phyloP scores from a whole-genome alignment of 1,284 basidiomycete species.

The Apiotrichum veenhuisii region DNA sequence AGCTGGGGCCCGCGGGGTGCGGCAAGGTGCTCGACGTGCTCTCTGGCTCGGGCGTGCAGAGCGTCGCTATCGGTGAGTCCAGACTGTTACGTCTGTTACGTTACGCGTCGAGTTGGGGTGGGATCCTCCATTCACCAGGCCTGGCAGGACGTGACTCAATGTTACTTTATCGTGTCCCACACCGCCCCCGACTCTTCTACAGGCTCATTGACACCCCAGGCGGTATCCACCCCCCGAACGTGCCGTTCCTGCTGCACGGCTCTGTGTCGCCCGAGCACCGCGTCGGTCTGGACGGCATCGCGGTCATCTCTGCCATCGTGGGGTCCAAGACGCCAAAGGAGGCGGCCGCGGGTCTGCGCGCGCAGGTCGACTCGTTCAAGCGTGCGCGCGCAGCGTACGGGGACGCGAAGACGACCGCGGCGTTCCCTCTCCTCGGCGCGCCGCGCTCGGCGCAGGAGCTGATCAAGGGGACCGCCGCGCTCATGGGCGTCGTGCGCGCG shows the following conservation, averaged over 20 bases:
- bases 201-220: slow-evolving; percentile 52
- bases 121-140: too few relatives aligned
- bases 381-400: slow-evolving; percentile 14
- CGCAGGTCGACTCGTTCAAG: slow-evolving; percentile 45
- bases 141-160: too few relatives aligned
- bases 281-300: slow-evolving; percentile 68
- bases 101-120: too few relatives aligned
- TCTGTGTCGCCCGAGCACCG: slow-evolving; percentile 60
- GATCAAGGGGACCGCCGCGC: slow-evolving; percentile 46
- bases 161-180: too few relatives aligned
- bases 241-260: slow-evolving; percentile 67
- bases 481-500: slow-evolving; percentile 58
- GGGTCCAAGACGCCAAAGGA: slow-evolving; percentile 61
- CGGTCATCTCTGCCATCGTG: slow-evolving; percentile 86
- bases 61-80: slow-evolving; percentile 75
- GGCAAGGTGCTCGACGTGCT: slow-evolving; percentile 63
- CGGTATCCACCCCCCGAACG: slow-evolving; percentile 73
- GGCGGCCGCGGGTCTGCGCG: slow-evolving; percentile 54
- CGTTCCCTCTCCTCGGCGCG: neutral
- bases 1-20: slow-evolving; percentile 62
- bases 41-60: slow-evolving; percentile 61
- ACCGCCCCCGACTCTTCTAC: neutral
- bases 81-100: too few relatives aligned
- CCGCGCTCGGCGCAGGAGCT: slow-evolving; percentile 33
- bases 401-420: slow-evolving; percentile 13